phyloP scores from a whole-genome alignment of 1,284 basidiomycete genomes.

The Cutaneotrichosporon sp. region DNA sequence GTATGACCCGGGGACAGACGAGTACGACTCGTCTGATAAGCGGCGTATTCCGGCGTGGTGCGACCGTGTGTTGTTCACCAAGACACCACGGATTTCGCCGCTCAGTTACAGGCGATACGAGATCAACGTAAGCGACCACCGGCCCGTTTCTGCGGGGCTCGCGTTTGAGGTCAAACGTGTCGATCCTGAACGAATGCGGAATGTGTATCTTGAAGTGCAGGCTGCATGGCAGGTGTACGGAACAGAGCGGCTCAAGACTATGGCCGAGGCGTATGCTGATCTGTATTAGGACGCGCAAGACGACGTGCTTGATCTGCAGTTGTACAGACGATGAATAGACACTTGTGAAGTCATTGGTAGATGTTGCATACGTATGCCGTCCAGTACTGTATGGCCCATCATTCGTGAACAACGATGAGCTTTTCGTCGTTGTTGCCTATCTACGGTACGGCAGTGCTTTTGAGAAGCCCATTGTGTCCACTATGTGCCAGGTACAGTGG shows the following conservation, averaged over 20 bases:
- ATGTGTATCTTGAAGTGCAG: slow-evolving; percentile 57
- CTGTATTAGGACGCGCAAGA: slow-evolving; percentile 15
- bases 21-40: slow-evolving; percentile 86
- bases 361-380: too few species aligned
- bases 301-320: too few species aligned
- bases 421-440: too few species aligned
- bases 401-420: too few species aligned
- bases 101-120: slow-evolving; percentile 74
- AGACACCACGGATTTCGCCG: slow-evolving; percentile 60
- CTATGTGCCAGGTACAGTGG: too few species aligned
- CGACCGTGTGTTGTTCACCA: slow-evolving; percentile 78
- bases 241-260: slow-evolving; percentile 53
- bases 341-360: too few species aligned
- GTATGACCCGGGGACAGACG: slow-evolving; percentile 71
- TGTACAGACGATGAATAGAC: too few species aligned
- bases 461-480: too few species aligned
- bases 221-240: slow-evolving; percentile 60
- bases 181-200: slow-evolving; percentile 56
- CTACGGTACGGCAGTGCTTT: too few species aligned
- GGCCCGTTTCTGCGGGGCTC: slow-evolving; percentile 78
- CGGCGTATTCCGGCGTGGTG: slow-evolving; percentile 90
- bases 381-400: too few species aligned
- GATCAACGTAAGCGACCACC: slow-evolving; percentile 75
- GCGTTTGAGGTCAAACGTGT: slow-evolving; percentile 67
- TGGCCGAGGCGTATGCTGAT: slow-evolving; percentile 43